Evolutionary conservation across 2,329 filamentous ascomycete genomes (phyloP), one percentile per base, ranked within the genome.

Genomic region (Triangularia verruculosa): DNA sequence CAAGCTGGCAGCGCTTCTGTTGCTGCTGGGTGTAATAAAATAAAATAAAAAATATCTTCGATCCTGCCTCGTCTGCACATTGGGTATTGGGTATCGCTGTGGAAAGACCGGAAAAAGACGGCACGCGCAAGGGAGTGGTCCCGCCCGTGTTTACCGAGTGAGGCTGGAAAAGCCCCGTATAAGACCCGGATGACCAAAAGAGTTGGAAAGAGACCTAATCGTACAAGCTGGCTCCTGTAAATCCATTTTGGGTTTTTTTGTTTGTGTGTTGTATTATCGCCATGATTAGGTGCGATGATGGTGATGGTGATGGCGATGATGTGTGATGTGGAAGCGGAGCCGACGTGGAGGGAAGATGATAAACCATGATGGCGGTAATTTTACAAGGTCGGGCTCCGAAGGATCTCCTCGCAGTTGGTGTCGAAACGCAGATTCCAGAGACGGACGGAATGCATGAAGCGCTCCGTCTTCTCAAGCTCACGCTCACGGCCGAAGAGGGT

Each of bases 341-440:
- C 20, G 57, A 61, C 60, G 47, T 43, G 27, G 20, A 28, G 25
- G 39, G 62, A 52, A 24, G 51, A 20, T 24, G 53, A 20, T 54
- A 30, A 27, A 15, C 51, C 53, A 53, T 34, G 57, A 39, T 27
- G 53, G 43, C 54, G 43, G 55, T 64, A 39, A 39, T 62, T 73
- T 73, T 83, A 88, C 72, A 80, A 77, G 70, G 81, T 82, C 47
- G 87, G 87, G 72, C 83, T 81, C 70, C 79, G 79, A 65, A 98
- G 82, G 70, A 98, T 94, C 27, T 94, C 91, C 72, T 96, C 92
- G 79, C 93, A 97, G 82, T 98, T 97, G 76, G 91, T 92, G 73
- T 97, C 93, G 77, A 97, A 99, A 55, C 94, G 90, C 78, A 96
- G 87, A 76, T 91, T 93, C 92, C 94, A 99, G 34, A 93, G 83